Base-by-base conservation (phyloP, 2,329 filamentous ascomycete genomes). In the Orbilia oligospora region DNA sequence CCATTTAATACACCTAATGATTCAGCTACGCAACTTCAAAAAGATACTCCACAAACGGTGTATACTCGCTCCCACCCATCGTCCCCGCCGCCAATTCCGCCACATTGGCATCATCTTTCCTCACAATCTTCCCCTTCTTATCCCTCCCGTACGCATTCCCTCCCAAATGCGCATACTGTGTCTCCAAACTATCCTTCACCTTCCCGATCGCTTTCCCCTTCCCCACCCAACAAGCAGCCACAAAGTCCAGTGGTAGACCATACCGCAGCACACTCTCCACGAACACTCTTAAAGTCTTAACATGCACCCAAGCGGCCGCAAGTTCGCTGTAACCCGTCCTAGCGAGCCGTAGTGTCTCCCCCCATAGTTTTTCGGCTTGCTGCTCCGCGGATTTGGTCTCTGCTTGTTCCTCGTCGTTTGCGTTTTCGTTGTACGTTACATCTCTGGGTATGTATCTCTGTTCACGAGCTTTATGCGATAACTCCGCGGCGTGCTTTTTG, bases 251-350 rank as follows among this genome's bases (percentile, higher is more conserved):
- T 58, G 96, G 96, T 82, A 99, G 85, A 30, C 96, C 96, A 83
- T 99, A 99, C 81, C 96, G 90, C 83, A 99, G 87, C n/a, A 99
- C 96, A 4, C 94, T 97, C 88, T 99, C 96, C 20, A 99, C 96
- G 85, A 98, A 99, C 20, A 98, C 94, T 68, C 96, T 88, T 82
- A 99, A 86, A 5, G 94, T 92, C 83, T 98, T 87, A 30, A 97
- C 92, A 83, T 99, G 96, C 63, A 97, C 89, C 93, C 94, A 97
- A 68, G 95, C 91, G 93, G 97, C 97, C 81, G 97, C 93, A 80
- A 91, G 91, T 86, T 99, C 96, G 83, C 93, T 95, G 90, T 96
- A 99, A 16, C 93, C 94, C n/a, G 93, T 97, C 80, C 94, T 88
- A 14, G 91, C 93, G 82, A 97, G 88, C 81, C 94, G 89, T 83